Conservation (phyloP, 306 rosid species). For the Vicia faba region DNA sequence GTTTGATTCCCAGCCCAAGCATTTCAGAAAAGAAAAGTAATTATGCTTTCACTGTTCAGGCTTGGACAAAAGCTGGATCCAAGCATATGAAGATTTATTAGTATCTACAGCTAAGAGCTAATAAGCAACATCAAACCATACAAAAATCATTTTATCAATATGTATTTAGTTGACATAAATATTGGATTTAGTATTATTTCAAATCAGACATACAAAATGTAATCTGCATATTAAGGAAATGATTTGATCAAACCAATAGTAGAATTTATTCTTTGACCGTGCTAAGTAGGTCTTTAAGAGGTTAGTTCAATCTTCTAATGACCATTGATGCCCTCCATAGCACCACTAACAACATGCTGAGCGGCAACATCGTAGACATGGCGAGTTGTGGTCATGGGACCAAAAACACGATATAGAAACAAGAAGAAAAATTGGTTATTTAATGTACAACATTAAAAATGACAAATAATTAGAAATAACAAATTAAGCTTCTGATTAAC, state of each 20-base stretch:
- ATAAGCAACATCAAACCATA: slow-evolving; percentile 27
- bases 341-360: slow-evolving; percentile 84
- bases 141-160: slow-evolving; percentile 9
- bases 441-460: slow-evolving; percentile 26
- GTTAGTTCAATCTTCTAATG: slow-evolving; percentile 42
- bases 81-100: neutral
- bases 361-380: slow-evolving; percentile 98
- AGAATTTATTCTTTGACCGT: slow-evolving; percentile 24
- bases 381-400: slow-evolving; percentile 98
- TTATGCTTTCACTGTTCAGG: neutral
- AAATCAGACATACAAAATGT: slow-evolving; percentile 24
- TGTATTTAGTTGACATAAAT: slow-evolving; percentile 29
- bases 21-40: neutral
- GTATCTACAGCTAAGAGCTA: slow-evolving; percentile 9
- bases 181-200: slow-evolving; percentile 24
- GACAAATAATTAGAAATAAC: neutral
- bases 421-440: slow-evolving; percentile 35
- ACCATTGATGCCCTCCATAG: slow-evolving; percentile 99
- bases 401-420: slow-evolving; percentile 84
- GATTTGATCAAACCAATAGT: slow-evolving; percentile 26
- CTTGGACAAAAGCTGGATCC: neutral
- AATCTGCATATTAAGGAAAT: slow-evolving; percentile 23
- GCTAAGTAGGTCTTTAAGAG: slow-evolving; percentile 33
- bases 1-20: neutral
- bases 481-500: neutral